phyloP scores from a whole-genome alignment of 164 flowering plant species.

The Vitis cinerea region DNA sequence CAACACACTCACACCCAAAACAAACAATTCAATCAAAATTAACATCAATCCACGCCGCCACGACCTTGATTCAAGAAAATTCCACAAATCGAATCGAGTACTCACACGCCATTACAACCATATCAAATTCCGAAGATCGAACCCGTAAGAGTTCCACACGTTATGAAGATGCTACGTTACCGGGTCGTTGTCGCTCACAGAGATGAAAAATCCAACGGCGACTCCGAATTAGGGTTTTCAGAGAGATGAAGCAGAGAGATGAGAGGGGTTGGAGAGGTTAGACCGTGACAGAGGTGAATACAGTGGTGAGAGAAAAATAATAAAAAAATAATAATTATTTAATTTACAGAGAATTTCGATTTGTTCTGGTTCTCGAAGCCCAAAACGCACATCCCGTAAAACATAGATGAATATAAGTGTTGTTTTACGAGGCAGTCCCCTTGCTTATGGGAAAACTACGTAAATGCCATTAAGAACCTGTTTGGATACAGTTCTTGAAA shows the following conservation, averaged over 20 bases:
- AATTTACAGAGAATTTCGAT: slow-evolving; percentile 3
- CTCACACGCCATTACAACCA: background rate
- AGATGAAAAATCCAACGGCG: slow-evolving; percentile 5
- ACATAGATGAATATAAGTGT: background rate
- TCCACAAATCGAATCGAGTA: background rate
- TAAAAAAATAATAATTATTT: slow-evolving; percentile 4
- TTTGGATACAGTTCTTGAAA: too few relatives aligned
- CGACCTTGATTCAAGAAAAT: slow-evolving; percentile 5
- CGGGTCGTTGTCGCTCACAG: slow-evolving; percentile 7
- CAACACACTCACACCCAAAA: background rate
- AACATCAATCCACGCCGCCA: background rate
- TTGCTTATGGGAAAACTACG: background rate
- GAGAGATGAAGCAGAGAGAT: background rate
- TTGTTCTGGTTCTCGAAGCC: slow-evolving; percentile 18
- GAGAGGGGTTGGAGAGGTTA: too few relatives aligned
- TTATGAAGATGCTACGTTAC: background rate
- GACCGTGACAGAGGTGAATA: too few relatives aligned
- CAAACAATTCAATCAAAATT: slow-evolving; percentile 4
- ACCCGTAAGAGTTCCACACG: background rate
- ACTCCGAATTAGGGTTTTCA: slow-evolving; percentile 25
- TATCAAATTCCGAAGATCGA: background rate
- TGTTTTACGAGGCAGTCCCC: background rate
- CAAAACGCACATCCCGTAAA: slow-evolving; percentile 9
- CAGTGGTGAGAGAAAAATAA: slow-evolving; percentile 8
- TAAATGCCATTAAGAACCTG: background rate